phyloP scores from a whole-genome alignment of 495 filamentous ascomycete species.

The Talaromyces proteolyticus region DNA sequence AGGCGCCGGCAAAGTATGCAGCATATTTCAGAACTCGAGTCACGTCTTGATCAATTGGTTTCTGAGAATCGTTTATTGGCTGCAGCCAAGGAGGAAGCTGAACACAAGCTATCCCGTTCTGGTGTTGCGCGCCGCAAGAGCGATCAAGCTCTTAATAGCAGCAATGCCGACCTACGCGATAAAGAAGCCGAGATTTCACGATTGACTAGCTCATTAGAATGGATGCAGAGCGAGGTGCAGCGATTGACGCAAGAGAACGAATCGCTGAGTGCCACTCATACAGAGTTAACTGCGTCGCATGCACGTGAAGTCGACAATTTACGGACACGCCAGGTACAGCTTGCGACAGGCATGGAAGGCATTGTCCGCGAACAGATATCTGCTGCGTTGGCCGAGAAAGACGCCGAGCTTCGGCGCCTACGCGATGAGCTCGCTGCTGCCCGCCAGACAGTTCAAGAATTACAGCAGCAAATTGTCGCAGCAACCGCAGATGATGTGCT shows the following conservation, averaged over 20 bases:
- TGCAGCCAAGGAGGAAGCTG: conserved; percentile 64
- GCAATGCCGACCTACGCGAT: conserved; percentile 49
- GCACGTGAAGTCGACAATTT: conserved; percentile 62
- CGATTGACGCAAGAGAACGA: conserved; percentile 72
- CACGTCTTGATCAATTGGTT: conserved; percentile 68
- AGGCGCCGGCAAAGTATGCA: conserved; percentile 96
- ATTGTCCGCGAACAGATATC: conserved; percentile 56
- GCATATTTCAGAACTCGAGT: conserved; percentile 72
- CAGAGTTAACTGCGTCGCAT: conserved; percentile 57
- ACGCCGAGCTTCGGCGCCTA: conserved; percentile 71
- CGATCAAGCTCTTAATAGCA: conserved; percentile 48
- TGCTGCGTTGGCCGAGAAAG: conserved; percentile 60
- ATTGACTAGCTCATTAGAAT: conserved; percentile 67
- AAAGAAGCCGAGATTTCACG: conserved; percentile 75
- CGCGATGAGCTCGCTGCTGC: conserved; percentile 71
- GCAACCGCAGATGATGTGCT: conserved; percentile 69
- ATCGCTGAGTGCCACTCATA: conserved; percentile 63
- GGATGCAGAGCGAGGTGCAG: conserved; percentile 70
- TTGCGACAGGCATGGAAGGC: conserved; percentile 58
- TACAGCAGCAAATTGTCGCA: conserved; percentile 78
- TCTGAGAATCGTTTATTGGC: conserved; percentile 74
- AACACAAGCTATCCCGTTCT: conserved; percentile 55
- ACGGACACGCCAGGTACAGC: conserved; percentile 49
- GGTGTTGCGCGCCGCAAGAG: conserved; percentile 44
- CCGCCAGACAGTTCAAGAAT: conserved; percentile 68